Evolutionary conservation across 2,329 filamentous ascomycete species (phyloP).

Genomic region (Exophiala aquamarina): DNA sequence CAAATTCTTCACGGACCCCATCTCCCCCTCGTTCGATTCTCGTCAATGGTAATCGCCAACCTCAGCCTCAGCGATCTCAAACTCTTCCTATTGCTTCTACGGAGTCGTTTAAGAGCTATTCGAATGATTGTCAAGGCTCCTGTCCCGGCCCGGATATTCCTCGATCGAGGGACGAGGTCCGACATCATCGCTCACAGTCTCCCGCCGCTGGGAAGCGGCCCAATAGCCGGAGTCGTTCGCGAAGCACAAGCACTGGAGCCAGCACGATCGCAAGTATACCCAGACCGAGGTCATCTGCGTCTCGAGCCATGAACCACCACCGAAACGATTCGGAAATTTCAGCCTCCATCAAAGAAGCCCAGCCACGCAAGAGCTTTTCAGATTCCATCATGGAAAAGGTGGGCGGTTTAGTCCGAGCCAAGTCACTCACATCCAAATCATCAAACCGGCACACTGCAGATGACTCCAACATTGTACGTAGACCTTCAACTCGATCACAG

Average conservation of each 20-base stretch:
- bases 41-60: conserved; percentile 10
- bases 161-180: conserved; percentile 13
- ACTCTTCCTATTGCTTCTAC: background rate
- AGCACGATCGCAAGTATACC: background rate
- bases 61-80: background rate
- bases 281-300: background rate
- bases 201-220: background rate
- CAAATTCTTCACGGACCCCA: conserved; percentile 1
- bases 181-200: background rate
- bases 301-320: background rate
- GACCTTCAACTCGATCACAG: too few species aligned
- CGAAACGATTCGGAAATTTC: background rate
- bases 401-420: conserved; percentile 12
- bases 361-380: conserved; percentile 16
- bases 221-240: background rate
- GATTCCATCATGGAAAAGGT: conserved; percentile 5
- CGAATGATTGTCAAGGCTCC: conserved; percentile 11
- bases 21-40: conserved; percentile 15
- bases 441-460: background rate
- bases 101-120: conserved; percentile 4
- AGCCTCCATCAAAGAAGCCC: conserved; percentile 3
- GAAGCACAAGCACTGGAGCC: background rate
- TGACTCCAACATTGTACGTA: too few species aligned
- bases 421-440: conserved; percentile 5
- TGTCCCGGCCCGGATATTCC: conserved; percentile 21